Percentiles rank a stretch among this genome's conserved stretches.
phyloP scores from a whole-genome alignment of 208 protist species.

The Leishmania tropica region DNA sequence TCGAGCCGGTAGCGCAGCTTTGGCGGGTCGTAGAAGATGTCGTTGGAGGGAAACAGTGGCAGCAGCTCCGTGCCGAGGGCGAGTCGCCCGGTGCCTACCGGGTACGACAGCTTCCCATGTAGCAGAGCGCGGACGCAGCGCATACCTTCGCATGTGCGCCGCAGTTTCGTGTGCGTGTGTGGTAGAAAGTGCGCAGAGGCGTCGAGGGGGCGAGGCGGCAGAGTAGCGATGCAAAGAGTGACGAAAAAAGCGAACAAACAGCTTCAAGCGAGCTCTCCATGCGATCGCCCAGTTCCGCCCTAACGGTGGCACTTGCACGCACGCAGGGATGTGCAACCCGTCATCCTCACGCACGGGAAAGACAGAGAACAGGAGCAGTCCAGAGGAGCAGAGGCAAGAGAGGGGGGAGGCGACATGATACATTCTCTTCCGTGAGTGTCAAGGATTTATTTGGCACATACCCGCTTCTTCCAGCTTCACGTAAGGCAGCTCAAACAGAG shows the following conservation, averaged over 20 bases:
- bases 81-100: slow-evolving; percentile 57
- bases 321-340: not conserved
- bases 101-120: slow-evolving; percentile 74
- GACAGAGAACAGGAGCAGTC: not conserved
- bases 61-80: slow-evolving; percentile 65
- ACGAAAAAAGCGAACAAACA: not conserved
- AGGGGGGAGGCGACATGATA: not conserved
- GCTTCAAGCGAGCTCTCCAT: not conserved
- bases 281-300: not conserved
- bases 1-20: slow-evolving; percentile 85
- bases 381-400: no score
- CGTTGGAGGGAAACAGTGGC: slow-evolving; percentile 77
- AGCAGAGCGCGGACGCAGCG: slow-evolving; percentile 35
- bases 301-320: not conserved
- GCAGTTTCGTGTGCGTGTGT: no score
- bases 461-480: not conserved
- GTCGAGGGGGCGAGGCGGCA: not conserved
- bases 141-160: slow-evolving; percentile 24
- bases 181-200: no score
- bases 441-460: not conserved
- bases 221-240: not conserved
- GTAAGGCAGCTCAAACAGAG: not conserved
- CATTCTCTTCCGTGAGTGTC: not conserved
- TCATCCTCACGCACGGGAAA: not conserved
- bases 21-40: slow-evolving; percentile 86